A percentile compares a stretch with the other conserved stretches of the same genome.
phyloP scores from a whole-genome alignment of 495 filamentous ascomycete genomes.

The Penicillium parvum region DNA sequence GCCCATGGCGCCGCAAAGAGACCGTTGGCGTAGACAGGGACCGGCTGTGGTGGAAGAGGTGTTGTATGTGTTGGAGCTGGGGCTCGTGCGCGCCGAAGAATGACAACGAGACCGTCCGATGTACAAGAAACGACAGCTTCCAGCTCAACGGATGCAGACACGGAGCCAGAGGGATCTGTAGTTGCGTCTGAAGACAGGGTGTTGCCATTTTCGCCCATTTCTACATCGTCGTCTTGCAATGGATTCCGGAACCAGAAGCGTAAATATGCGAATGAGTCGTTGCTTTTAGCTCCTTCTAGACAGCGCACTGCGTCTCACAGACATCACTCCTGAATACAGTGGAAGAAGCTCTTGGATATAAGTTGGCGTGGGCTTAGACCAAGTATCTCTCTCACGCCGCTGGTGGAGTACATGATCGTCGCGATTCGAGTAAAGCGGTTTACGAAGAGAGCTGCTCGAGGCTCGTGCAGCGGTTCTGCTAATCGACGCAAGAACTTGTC shows the following conservation, averaged over 20 bases:
- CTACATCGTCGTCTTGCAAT: conserved; percentile 37
- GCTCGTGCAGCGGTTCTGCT: conserved; percentile 61
- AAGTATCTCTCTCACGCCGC: conserved; percentile 65
- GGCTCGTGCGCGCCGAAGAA: conserved; percentile 71
- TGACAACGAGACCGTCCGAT: conserved; percentile 82
- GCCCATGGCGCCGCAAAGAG: conserved; percentile 79
- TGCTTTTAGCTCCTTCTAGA: conserved; percentile 82
- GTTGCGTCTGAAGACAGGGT: background rate
- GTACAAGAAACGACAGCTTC: conserved; percentile 90
- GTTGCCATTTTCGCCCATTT: conserved; percentile 7
- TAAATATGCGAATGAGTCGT: conserved; percentile 89
- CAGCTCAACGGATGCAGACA: conserved; percentile 52
- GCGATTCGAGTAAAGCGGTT: conserved; percentile 82
- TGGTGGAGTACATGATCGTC: conserved; percentile 83
- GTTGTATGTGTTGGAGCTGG: conserved; percentile 53
- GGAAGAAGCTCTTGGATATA: conserved; percentile 23
- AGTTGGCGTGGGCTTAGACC: conserved; percentile 49
- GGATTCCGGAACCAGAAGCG: conserved; percentile 87
- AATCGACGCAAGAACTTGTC: conserved; percentile 69
- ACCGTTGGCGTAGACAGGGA: conserved; percentile 50
- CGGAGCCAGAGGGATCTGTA: background rate
- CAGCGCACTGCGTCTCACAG: conserved; percentile 69
- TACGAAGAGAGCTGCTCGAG: conserved; percentile 78
- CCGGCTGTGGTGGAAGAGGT: conserved; percentile 37
- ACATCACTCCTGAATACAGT: conserved; percentile 41